A percentile compares a stretch with the other conserved stretches of the same genome.
Conservation (phyloP, 1,139 yeast genomes). For the Candida sojae region DNA sequence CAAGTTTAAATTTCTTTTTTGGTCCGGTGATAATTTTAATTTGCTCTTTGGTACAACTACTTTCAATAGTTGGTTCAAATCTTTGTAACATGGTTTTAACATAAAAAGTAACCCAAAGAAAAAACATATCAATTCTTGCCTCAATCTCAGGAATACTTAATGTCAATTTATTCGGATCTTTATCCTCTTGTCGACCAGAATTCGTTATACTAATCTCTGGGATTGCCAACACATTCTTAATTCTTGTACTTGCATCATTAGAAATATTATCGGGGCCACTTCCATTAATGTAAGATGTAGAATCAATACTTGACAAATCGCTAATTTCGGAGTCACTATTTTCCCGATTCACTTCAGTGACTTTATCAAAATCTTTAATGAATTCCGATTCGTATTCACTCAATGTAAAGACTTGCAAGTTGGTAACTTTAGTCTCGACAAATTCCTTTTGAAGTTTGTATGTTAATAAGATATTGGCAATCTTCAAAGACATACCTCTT, state of each 20-base stretch:
- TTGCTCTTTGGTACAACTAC: slow-evolving; percentile 29
- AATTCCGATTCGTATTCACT: slow-evolving; percentile 43
- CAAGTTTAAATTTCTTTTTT: slow-evolving; percentile 28
- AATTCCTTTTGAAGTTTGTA: slow-evolving; percentile 27
- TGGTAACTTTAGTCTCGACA: slow-evolving; percentile 20
- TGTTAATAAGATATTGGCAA: slow-evolving; percentile 22
- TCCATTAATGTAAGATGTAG: slow-evolving; percentile 20
- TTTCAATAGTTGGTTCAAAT: slow-evolving; percentile 37
- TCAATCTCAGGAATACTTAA: slow-evolving; percentile 39
- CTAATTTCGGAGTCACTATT: slow-evolving; percentile 29
- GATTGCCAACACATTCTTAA: slow-evolving; percentile 36
- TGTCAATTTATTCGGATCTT: slow-evolving; percentile 28
- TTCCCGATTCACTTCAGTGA: slow-evolving; percentile 17
- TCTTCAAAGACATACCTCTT: slow-evolving; percentile 38
- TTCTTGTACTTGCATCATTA: slow-evolving; percentile 22
- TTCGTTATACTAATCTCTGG: slow-evolving; percentile 30
- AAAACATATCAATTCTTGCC: slow-evolving; percentile 42
- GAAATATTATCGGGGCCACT: slow-evolving; percentile 14
- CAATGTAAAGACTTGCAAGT: slow-evolving; percentile 36
- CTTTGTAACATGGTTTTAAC: slow-evolving; percentile 37
- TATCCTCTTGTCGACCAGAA: slow-evolving; percentile 19
- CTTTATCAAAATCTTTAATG: slow-evolving; percentile 37
- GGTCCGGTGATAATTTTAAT: slow-evolving; percentile 26
- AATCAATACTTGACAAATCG: slow-evolving; percentile 39
- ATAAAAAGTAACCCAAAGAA: slow-evolving; percentile 46